Evolutionary conservation across 768 basidiomycete species (phyloP), one percentile per base, ranked within the genome.

Genomic region (Mycena kentingensis): DNA sequence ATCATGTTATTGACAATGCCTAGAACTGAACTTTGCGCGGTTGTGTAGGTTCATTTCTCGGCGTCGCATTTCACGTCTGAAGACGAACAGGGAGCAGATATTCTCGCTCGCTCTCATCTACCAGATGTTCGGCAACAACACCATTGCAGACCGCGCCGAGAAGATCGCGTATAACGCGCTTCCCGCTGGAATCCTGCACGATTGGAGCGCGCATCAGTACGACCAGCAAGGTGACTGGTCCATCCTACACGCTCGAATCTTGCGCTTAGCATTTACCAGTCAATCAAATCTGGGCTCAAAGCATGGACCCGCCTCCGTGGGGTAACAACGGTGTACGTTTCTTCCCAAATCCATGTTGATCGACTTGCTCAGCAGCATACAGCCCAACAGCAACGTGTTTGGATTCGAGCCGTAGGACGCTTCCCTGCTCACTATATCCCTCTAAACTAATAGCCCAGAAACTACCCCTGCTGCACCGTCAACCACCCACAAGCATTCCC

Each of bases 401-500:
- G 74, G 74, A 1, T 74, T 74, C 45, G 74, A 75, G 56, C 74
- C 74, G 73, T 75, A 50, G 8, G 68, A 22, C 18, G 11, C 18
- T 0, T 28, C 7, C 5, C 5, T 8, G n/a, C 22, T 3, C 3
- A 12, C 24, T 34, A 18, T 21, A n/a, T 3, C 11, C 15, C 41
- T 22, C 54, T 16, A 6, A 46, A 34, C 10, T 29, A 26, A 1
- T 13, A 5, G 27, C 46, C 13, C 28, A 74, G 73, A 16, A 76
- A 75, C 47, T 75, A 75, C 50, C 73, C 74, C 1, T 75, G 75
- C 52, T 76, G 75, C 50, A 75, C 75, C 2, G 74, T 74, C 50
- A 74, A 75, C 52, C 74, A 74, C 37, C 72, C 72, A 16, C 70
- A 71, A 42, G 74, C 61, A 1, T 74, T 68, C 39, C 74, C 75